Evolutionary conservation across 768 basidiomycete genomes (phyloP), one percentile per base, ranked within the genome.

Genomic region (Termitomyces sp.): DNA sequence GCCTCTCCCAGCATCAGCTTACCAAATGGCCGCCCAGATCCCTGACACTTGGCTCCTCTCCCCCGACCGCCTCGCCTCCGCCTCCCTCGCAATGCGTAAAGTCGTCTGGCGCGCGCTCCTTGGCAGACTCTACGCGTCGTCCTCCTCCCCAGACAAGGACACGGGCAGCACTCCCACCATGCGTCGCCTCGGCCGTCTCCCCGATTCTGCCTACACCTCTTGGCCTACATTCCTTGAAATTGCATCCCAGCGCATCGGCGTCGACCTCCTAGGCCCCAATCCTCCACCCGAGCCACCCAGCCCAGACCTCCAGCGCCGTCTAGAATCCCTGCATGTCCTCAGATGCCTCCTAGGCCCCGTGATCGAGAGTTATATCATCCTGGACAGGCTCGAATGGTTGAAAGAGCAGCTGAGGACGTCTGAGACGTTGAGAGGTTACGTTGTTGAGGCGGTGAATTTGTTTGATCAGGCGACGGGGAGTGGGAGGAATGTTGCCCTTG

Each of bases 401-500:
- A 64, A 61, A 52, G 75, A 83, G 41, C 64, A 69, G 50, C 66
- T 81, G 59, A 63, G 56, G 15, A 54, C 37, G 6, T 47, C 54
- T 4, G 40, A 56, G 21, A 38, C 15, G 30, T 11, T 56, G 30
- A 15, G 28, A 4, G 48, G 38, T 21, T 53, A 65, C 57, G 40
- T 61, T 2, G 75, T 81, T 19, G 72, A 77, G 31, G 62, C 81
- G 21, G 73, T 89, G 3, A 89, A 87, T 66, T 64, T 91, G 42
- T 91, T 91, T 58, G 85, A 89, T 63, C 89, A 90, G 67, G 73
- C 74, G 5, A 79, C 78, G 3, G 88, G 86, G 44, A 91, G 89
- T 66, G 87, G 83, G 47, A 71, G 89, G 63, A 91, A 90, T 67
- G 73, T 87, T 54, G 87, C 81, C 7, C 72, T 89, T 50, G 80